A percentile compares a stretch with the other conserved stretches of the same genome.
These are phyloP conservation scores for Phytopythium aichiense DNA, from an alignment of 352 stramenopile species.

Conservation along the genomic window DNA sequence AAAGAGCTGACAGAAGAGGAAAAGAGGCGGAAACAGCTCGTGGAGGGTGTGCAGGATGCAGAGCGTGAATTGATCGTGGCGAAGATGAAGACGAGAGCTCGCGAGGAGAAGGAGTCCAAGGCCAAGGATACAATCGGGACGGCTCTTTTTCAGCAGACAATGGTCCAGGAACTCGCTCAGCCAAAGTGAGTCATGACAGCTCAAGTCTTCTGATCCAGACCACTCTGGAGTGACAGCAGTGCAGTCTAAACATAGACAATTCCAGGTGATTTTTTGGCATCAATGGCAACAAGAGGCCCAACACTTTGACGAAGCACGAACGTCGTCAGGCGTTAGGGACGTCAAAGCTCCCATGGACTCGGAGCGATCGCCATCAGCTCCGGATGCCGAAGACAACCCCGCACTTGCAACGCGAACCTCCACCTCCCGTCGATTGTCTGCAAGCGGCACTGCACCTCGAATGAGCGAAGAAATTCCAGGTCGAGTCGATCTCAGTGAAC, in stretches of 20 bases:
- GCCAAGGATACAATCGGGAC: conserved; percentile 33
- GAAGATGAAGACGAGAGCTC: conserved; percentile 29
- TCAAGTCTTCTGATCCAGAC: background rate
- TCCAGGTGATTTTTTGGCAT: background rate
- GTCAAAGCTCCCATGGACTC: background rate
- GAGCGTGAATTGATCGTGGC: conserved; percentile 21
- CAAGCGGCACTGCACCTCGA: no score
- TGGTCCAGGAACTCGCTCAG: conserved; percentile 41
- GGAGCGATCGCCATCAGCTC: background rate
- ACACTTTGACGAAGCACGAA: background rate
- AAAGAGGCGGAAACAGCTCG: conserved; percentile 28
- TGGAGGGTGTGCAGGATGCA: conserved; percentile 17
- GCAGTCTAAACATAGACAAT: background rate
- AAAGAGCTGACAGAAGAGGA: conserved; percentile 28
- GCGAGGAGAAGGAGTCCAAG: conserved; percentile 33
- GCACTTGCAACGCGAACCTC: background rate
- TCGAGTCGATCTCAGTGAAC: background rate
- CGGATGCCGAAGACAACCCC: background rate
- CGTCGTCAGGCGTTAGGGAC: background rate
- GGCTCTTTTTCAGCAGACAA: conserved; percentile 40
- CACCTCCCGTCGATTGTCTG: background rate
- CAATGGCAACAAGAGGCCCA: background rate
- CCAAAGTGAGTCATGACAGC: conserved; percentile 1
- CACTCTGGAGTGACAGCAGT: no score
- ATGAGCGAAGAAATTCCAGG: background rate